Conservation (phyloP, 2,329 filamentous ascomycete species). For the Camptophora hylomeconis region DNA sequence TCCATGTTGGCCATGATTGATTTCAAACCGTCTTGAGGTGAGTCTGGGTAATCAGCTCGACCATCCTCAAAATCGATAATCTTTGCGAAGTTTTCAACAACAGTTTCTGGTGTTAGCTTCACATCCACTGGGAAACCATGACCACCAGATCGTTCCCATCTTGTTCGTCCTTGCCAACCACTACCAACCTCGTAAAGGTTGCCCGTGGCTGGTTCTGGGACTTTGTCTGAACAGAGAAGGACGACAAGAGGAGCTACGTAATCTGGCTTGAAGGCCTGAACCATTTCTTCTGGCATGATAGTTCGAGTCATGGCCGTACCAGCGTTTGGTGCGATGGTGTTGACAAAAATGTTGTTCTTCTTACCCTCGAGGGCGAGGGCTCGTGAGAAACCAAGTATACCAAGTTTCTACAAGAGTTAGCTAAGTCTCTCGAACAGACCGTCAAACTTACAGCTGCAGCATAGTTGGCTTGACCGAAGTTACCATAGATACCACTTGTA, state of each 20-base stretch:
- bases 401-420: conserved; percentile 50
- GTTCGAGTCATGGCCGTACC: conserved; percentile 90
- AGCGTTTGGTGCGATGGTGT: conserved; percentile 95
- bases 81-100: conserved; percentile 60
- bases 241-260: conserved; percentile 92
- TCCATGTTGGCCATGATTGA: conserved; percentile 76
- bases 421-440: conserved; percentile 2
- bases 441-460: conserved; percentile 58
- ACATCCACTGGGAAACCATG: conserved; percentile 84
- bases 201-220: conserved; percentile 70
- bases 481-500: conserved; percentile 95
- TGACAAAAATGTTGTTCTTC: conserved; percentile 97
- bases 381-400: conserved; percentile 89
- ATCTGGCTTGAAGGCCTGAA: conserved; percentile 98
- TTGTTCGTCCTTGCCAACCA: conserved; percentile 81
- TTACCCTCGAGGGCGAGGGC: conserved; percentile 82
- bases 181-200: conserved; percentile 89
- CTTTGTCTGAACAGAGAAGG: conserved; percentile 73
- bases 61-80: conserved; percentile 82
- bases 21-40: conserved; percentile 61
- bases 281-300: conserved; percentile 91
- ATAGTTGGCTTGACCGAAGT: conserved; percentile 98
- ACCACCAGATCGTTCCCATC: conserved; percentile 87
- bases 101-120: conserved; percentile 69
- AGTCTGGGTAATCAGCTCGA: conserved; percentile 73